phyloP scores from a whole-genome alignment of 2,329 filamentous ascomycete species.

The Ascosphaera apis region DNA sequence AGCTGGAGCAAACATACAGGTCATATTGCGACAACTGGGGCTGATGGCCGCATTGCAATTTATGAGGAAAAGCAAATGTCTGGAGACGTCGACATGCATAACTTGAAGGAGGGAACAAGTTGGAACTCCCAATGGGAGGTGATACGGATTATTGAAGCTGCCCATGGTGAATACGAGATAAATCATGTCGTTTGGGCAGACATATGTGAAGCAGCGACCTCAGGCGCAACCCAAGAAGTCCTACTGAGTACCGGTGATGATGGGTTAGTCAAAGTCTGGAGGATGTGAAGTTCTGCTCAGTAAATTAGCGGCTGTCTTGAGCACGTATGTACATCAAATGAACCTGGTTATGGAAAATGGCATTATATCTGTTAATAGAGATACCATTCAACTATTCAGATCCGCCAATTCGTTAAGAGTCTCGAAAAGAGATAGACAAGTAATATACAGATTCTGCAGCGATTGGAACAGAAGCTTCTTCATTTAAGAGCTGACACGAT shows the following conservation, averaged over 20 bases:
- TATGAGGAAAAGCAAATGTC: slow-evolving; percentile 40
- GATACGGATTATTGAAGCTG: slow-evolving; percentile 43
- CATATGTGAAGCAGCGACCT: slow-evolving; percentile 7
- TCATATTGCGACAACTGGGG: slow-evolving; percentile 65
- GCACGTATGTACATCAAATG: too few relatives aligned
- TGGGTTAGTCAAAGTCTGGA: slow-evolving; percentile 69
- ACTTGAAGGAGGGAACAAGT: background rate
- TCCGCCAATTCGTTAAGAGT: too few relatives aligned
- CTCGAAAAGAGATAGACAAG: too few relatives aligned
- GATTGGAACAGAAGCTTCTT: too few relatives aligned
- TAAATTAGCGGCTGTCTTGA: too few relatives aligned
- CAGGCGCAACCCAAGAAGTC: slow-evolving; percentile 48
- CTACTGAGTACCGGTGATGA: slow-evolving; percentile 83
- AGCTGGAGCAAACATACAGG: slow-evolving; percentile 63
- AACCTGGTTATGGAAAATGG: too few relatives aligned
- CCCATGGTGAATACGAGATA: slow-evolving; percentile 80
- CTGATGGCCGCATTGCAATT: slow-evolving; percentile 59
- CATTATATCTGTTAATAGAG: too few relatives aligned
- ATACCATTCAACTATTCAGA: too few relatives aligned
- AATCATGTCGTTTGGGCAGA: slow-evolving; percentile 73
- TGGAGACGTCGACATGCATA: background rate
- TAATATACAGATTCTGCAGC: too few relatives aligned
- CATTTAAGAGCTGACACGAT: too few relatives aligned
- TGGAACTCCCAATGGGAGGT: slow-evolving; percentile 39
- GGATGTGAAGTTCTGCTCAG: too few relatives aligned